Evolutionary conservation across 2,329 filamentous ascomycete genomes (phyloP).

Genomic region (Pochonia chlamydosporia): DNA sequence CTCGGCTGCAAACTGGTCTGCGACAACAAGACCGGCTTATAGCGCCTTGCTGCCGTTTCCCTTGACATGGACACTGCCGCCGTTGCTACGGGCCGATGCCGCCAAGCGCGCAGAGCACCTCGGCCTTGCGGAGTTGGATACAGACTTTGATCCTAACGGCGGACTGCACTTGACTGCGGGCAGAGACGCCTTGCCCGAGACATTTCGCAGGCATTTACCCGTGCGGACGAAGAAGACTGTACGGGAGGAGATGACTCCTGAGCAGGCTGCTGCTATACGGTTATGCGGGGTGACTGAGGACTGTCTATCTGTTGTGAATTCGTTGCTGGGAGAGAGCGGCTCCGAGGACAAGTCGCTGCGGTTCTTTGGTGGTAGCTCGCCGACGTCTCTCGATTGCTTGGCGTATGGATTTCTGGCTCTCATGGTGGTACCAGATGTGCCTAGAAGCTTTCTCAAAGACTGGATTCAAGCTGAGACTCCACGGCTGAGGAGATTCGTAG

Average conservation of each 20-base stretch:
- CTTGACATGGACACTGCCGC: slow-evolving; percentile 79
- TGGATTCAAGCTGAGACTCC: slow-evolving; percentile 30
- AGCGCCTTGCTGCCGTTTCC: slow-evolving; percentile 77
- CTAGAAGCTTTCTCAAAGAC: slow-evolving; percentile 34
- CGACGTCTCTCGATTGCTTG: slow-evolving; percentile 63
- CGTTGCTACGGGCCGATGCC: slow-evolving; percentile 64
- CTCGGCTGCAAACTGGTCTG: slow-evolving; percentile 80
- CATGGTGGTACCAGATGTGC: slow-evolving; percentile 50
- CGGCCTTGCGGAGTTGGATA: slow-evolving; percentile 62
- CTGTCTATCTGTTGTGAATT: slow-evolving; percentile 65
- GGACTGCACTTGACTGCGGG: slow-evolving; percentile 30
- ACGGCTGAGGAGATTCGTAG: slow-evolving; percentile 24
- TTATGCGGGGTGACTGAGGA: slow-evolving; percentile 67
- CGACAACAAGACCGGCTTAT: slow-evolving; percentile 73
- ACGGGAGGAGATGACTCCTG: slow-evolving; percentile 57
- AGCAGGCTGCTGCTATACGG: slow-evolving; percentile 68
- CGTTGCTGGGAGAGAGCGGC: slow-evolving; percentile 35
- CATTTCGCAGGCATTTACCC: slow-evolving; percentile 33
- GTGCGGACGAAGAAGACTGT: slow-evolving; percentile 49
- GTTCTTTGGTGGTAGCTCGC: slow-evolving; percentile 22
- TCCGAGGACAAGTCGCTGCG: slow-evolving; percentile 12
- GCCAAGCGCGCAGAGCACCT: slow-evolving; percentile 64
- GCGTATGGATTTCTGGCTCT: slow-evolving; percentile 74
- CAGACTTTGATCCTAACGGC: slow-evolving; percentile 42
- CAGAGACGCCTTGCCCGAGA: slow-evolving; percentile 31